Evolutionary conservation across 2,329 filamentous ascomycete genomes (phyloP).

Genomic region (Zopfia rhizophila): DNA sequence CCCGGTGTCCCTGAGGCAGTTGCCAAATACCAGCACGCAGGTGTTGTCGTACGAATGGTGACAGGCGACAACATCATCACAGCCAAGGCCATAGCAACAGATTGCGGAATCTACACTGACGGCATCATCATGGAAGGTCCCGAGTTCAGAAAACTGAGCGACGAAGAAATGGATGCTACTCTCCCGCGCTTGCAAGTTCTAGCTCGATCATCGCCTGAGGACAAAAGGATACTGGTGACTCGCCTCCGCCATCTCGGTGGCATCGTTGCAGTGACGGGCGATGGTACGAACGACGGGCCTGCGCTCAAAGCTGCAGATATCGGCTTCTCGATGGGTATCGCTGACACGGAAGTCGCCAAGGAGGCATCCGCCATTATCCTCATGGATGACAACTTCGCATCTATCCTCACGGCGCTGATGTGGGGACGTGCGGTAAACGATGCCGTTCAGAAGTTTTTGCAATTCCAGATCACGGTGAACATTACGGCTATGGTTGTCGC

Average conservation of each 20-base stretch:
- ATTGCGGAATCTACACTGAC: slow-evolving; percentile 77
- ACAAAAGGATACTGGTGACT: slow-evolving; percentile 78
- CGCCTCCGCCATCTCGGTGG: slow-evolving; percentile 77
- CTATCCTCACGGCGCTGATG: slow-evolving; percentile 80
- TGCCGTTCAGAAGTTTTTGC: slow-evolving; percentile 46
- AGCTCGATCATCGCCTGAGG: slow-evolving; percentile 78
- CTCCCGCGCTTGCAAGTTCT: slow-evolving; percentile 77
- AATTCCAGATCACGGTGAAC: slow-evolving; percentile 76
- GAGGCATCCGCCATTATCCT: slow-evolving; percentile 83
- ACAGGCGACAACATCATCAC: slow-evolving; percentile 82
- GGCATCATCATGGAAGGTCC: slow-evolving; percentile 80
- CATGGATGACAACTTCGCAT: slow-evolving; percentile 87
- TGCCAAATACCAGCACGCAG: slow-evolving; percentile 73
- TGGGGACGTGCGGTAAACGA: slow-evolving; percentile 67
- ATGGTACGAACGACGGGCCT: slow-evolving; percentile 82
- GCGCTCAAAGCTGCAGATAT: slow-evolving; percentile 81
- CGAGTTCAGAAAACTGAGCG: slow-evolving; percentile 75
- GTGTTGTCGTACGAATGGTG: slow-evolving; percentile 82
- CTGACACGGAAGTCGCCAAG: slow-evolving; percentile 82
- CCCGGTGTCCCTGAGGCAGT: slow-evolving; percentile 78
- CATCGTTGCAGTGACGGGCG: slow-evolving; percentile 82
- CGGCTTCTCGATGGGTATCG: slow-evolving; percentile 83
- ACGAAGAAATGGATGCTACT: slow-evolving; percentile 71
- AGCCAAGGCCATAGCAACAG: slow-evolving; percentile 77
- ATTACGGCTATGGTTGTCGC: slow-evolving; percentile 74